Base-by-base conservation (phyloP, 805 yeast genomes). In the Yarrowia sp. region DNA sequence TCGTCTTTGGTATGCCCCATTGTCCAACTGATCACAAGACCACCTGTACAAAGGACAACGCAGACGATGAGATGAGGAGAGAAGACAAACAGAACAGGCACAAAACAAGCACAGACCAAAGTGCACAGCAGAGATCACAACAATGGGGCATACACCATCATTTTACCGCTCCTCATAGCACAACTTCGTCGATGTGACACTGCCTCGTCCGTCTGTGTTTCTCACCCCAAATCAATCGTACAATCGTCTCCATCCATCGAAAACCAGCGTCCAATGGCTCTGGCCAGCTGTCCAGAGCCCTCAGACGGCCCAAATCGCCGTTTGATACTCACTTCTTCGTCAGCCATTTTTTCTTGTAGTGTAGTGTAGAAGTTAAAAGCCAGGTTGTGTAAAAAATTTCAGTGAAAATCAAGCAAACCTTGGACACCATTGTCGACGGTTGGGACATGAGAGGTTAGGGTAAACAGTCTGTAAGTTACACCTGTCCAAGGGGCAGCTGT, bases 281-380 rank as follows among this genome's bases (percentile, higher is more conserved):
- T 38, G 45, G 4, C 35, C 14, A 8, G 15, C 45, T 22, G 2
- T 14, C 11, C 35, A 19, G 45, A 19, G 22, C 32, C 9, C 12
- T 12, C 12, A 7, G 12, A 12, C 19, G 14, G 19, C 45, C 16
- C 11, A 19, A 22, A 22, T 22, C 16, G 43, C 9, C 45, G 32
- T 14, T 19, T 46, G n/a, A 58, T 19, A 73, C 75, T 68, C 71
- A 73, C 76, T 56, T 78, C 81, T 75, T 78, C 81, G 76, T 78
- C 81, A 76, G 81, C 77, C 81, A 78, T 78, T 70, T 61, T 75
- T 49, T 43, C 52, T 59, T 59, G 65, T 59, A 59, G 65, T 43
- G 65, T 59, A 59, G 65, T 59, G 65, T 59, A 59, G 65, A 59
- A 59, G 65, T 59, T 59, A 59, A 59, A 59, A 59, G 52, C 32